Evolutionary conservation across 2,329 filamentous ascomycete species (phyloP).

Genomic region (Ploettnerulaceae sp.): DNA sequence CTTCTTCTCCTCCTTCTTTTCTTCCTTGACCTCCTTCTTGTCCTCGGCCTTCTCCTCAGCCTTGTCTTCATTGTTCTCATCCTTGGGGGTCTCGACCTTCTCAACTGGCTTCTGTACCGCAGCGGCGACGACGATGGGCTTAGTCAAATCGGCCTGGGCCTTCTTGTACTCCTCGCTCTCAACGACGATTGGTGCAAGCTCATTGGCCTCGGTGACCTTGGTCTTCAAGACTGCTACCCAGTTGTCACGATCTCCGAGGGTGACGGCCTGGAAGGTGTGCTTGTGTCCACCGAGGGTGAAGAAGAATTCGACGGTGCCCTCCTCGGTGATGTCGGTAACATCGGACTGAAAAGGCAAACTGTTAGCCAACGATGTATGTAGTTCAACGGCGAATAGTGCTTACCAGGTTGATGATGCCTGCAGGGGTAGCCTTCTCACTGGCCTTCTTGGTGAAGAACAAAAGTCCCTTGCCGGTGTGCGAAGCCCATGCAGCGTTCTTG

Average conservation of each 20-base stretch:
- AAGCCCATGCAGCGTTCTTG: slow-evolving; percentile 81
- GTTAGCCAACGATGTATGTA: slow-evolving; percentile 30
- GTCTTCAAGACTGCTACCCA: slow-evolving; percentile 83
- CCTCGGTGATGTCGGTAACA: slow-evolving; percentile 62
- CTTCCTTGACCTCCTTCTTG: slow-evolving; percentile 41
- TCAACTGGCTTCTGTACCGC: slow-evolving; percentile 36
- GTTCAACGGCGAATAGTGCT: slow-evolving; percentile 33
- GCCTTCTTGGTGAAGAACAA: slow-evolving; percentile 77
- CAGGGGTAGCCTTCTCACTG: slow-evolving; percentile 74
- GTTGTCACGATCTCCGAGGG: slow-evolving; percentile 75
- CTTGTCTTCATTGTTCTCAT: slow-evolving; percentile 39
- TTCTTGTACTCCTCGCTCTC: slow-evolving; percentile 84
- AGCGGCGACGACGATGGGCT: slow-evolving; percentile 38
- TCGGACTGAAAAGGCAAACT: slow-evolving; percentile 42
- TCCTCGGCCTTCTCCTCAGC: slow-evolving; percentile 46
- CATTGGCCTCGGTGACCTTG: slow-evolving; percentile 81
- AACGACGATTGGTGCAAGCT: slow-evolving; percentile 65
- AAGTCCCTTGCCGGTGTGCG: slow-evolving; percentile 90
- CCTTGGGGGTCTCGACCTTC: slow-evolving; percentile 33
- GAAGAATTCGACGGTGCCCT: slow-evolving; percentile 75
- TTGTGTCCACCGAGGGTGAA: slow-evolving; percentile 84
- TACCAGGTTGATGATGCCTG: slow-evolving; percentile 82
- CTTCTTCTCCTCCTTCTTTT: slow-evolving; percentile 49
- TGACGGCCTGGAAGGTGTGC: slow-evolving; percentile 85
- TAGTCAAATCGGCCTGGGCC: slow-evolving; percentile 35